Conservation (phyloP, 2,329 filamentous ascomycete genomes). For the Verticillium nubilum region DNA sequence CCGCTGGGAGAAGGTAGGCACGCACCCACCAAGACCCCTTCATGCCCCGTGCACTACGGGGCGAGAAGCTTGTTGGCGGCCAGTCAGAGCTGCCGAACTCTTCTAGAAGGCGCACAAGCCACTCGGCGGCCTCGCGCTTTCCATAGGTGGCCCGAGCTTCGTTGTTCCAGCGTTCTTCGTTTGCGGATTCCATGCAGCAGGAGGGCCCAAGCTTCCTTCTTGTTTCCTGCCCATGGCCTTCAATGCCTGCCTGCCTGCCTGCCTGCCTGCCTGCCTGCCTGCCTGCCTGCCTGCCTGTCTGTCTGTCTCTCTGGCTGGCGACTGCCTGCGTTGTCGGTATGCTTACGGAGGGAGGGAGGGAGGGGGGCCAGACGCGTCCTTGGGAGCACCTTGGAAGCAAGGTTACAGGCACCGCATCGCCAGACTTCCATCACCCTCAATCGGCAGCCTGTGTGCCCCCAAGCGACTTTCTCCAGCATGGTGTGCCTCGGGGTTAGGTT, state of each 20-base stretch:
- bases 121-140: conserved; percentile 1
- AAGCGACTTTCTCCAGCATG: neutral
- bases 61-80: conserved; percentile 5
- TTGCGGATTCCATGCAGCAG: conserved; percentile 5
- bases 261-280: neutral
- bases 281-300: too few species aligned
- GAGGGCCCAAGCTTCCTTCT: conserved; percentile 14
- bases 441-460: neutral
- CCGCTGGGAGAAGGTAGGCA: neutral
- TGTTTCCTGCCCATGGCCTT: neutral
- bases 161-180: neutral
- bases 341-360: too few species aligned
- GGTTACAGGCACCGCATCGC: neutral
- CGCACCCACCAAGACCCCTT: neutral
- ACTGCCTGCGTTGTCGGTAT: neutral
- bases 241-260: neutral
- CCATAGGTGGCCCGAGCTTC: neutral
- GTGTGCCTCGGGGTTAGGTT: neutral
- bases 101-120: conserved; percentile 17
- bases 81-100: conserved; percentile 14
- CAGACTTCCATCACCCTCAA: neutral
- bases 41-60: conserved; percentile 1
- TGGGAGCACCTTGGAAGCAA: neutral
- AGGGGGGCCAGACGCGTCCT: too few species aligned
- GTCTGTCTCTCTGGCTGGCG: neutral